Percentiles rank a stretch among this genome's conserved stretches.
Conservation (phyloP, 2,329 filamentous ascomycete genomes). For the Cladophialophora yegresii region DNA sequence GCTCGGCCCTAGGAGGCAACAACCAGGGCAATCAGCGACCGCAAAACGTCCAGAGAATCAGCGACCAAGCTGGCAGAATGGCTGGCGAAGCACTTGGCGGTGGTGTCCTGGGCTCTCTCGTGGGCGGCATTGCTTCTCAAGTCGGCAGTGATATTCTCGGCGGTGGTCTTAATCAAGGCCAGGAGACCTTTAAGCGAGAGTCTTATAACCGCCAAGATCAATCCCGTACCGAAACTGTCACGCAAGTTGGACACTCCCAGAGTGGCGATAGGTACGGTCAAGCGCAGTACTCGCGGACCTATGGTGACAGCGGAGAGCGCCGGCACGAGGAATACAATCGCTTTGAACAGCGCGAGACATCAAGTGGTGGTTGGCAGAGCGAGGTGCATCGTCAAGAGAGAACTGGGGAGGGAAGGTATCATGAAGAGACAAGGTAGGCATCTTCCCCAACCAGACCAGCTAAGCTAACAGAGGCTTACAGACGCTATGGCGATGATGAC, state of each 20-base stretch:
- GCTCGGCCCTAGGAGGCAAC: conserved; percentile 34
- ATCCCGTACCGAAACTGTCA: conserved; percentile 62
- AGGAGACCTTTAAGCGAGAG: conserved; percentile 58
- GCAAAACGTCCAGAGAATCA: conserved; percentile 13
- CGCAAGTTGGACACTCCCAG: conserved; percentile 46
- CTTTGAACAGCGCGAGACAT: conserved; percentile 31
- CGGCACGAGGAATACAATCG: conserved; percentile 31
- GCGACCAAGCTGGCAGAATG: conserved; percentile 47
- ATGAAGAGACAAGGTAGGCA: conserved; percentile 31
- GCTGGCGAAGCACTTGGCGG: conserved; percentile 64
- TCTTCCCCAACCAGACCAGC: not conserved
- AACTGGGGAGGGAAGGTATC: conserved; percentile 21
- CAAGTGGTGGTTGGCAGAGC: conserved; percentile 20
- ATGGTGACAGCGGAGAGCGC: conserved; percentile 24
- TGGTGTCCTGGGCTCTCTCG: conserved; percentile 64
- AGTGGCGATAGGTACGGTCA: conserved; percentile 42
- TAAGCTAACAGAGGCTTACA: conserved; percentile 12
- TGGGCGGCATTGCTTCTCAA: conserved; percentile 66
- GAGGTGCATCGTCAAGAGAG: conserved; percentile 31
- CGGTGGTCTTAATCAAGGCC: conserved; percentile 57
- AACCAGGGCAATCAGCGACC: conserved; percentile 17
- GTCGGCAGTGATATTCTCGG: conserved; percentile 61
- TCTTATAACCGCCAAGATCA: conserved; percentile 59
- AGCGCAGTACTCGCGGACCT: conserved; percentile 44
- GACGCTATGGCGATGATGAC: conserved; percentile 30